These are phyloP conservation scores for Aspergillus pseudoviridinutans DNA, from an alignment of 2,329 filamentous ascomycete genomes.

Conservation along the genomic window DNA sequence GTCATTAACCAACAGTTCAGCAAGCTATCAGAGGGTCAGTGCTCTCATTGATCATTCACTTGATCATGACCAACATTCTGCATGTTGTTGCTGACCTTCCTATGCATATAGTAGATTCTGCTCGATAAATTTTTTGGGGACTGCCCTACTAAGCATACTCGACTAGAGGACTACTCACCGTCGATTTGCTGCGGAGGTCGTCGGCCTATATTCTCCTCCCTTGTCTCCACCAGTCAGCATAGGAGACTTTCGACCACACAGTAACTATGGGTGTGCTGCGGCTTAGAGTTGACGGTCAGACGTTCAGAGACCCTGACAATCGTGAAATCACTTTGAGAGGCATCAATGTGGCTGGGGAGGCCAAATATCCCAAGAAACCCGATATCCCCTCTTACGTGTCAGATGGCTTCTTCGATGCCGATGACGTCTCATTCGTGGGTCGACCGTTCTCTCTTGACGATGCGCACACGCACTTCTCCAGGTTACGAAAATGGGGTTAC, in stretches of 20 bases:
- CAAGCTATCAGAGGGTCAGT: background rate
- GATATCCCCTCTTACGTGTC: slow-evolving; percentile 74
- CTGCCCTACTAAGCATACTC: background rate
- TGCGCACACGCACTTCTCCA: slow-evolving; percentile 79
- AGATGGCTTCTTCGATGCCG: slow-evolving; percentile 84
- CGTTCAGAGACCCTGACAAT: slow-evolving; percentile 76
- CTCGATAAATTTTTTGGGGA: background rate
- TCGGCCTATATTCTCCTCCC: background rate
- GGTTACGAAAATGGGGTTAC: slow-evolving; percentile 84
- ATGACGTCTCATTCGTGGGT: slow-evolving; percentile 82
- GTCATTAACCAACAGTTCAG: background rate
- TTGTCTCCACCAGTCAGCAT: background rate
- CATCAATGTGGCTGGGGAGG: slow-evolving; percentile 89
- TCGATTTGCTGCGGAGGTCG: background rate
- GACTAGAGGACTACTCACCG: background rate
- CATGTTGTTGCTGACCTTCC: background rate
- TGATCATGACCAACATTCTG: background rate
- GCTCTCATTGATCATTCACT: background rate
- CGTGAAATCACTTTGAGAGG: slow-evolving; percentile 86
- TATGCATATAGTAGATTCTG: background rate
- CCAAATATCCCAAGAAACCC: slow-evolving; percentile 81
- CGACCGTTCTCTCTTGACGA: slow-evolving; percentile 81
- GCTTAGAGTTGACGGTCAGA: slow-evolving; percentile 77
- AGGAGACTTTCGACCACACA: background rate
- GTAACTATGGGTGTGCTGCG: slow-evolving; percentile 66